These are phyloP conservation scores for Mycena alexandri DNA, from an alignment of 768 basidiomycete genomes.

Conservation along the genomic window DNA sequence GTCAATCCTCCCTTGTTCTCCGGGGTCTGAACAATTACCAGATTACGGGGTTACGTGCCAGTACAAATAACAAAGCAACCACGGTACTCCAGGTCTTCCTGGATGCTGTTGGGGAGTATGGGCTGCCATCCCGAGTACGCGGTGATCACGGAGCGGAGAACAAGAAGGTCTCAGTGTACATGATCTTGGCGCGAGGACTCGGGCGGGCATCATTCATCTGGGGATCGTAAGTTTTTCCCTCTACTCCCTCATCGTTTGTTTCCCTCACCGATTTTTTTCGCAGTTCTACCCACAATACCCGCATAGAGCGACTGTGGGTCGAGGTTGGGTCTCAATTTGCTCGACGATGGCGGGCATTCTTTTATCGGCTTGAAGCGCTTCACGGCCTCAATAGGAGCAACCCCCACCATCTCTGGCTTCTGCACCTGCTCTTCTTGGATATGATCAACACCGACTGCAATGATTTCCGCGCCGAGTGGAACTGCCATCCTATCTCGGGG, in stretches of 20 bases:
- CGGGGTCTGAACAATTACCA: not conserved
- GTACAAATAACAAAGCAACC: constrained; percentile 34
- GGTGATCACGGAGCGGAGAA: constrained; percentile 34
- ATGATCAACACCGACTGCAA: constrained; percentile 14
- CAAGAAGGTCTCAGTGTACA: constrained; percentile 40
- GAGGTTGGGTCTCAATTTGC: constrained; percentile 29
- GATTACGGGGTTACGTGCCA: constrained; percentile 28
- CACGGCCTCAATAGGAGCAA: constrained; percentile 12
- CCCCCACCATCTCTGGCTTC: constrained; percentile 6
- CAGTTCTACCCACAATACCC: too few relatives aligned
- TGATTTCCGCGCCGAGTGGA: constrained; percentile 36
- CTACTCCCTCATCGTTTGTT: too few relatives aligned
- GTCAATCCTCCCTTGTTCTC: too few relatives aligned
- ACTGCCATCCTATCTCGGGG: constrained; percentile 38
- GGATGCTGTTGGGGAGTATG: constrained; percentile 19
- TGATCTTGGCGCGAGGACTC: constrained; percentile 42
- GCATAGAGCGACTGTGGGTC: constrained; percentile 23
- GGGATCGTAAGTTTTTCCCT: constrained; percentile 38
- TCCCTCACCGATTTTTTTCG: constrained; percentile 40
- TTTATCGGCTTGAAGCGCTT: constrained; percentile 10
- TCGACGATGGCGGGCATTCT: constrained; percentile 18
- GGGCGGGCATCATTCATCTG: constrained; percentile 31
- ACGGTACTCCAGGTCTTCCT: constrained; percentile 24
- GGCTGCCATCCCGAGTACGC: constrained; percentile 37
- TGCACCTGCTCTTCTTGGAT: constrained; percentile 19